Evolutionary conservation across 129 eudicot genomes (phyloP), one percentile per base, ranked within the genome.

Genomic region (Kitagawia praeruptora): DNA sequence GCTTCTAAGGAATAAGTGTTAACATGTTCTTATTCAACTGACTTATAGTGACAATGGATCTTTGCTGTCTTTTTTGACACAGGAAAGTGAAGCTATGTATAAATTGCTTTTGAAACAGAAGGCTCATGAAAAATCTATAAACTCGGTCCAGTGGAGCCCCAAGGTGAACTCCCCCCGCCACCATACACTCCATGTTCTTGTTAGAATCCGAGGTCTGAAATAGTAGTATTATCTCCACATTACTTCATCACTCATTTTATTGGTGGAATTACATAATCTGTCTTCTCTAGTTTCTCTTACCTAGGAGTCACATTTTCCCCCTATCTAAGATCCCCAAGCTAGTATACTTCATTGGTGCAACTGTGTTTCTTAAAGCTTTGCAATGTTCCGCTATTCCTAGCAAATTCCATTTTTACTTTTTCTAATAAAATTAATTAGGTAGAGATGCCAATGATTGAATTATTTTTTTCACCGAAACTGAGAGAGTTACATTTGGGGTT

Each of bases 121-220:
- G 81, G 98, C 98, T 40, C 97, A 94, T 86, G 90, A 75, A 41
- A 86, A 87, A 92, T 93, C 90, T 79, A 85, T 92, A 70, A 94
- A 92, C 81, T 87, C 92, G 6, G 97, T 91, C 76, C 97, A 89
- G 70, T 91, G 96, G 98, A 84, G 87, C 69, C 69, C 69, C 69
- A 25, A n/a, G 69, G 69, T 61, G 37, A 61, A 0, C 15, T 7
- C 66, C 28, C 31, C 66, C 27, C 66, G 10, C 66, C 13, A 4
- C 56, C 49, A 8, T 27, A 21, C 2, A 21, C 82, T 74, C 86
- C 79, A 80, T 45, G 89, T 92, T 93, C 91, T 83, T 51, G 8
- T 66, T 66, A 25, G 44, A 51, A 49, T 66, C 40, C 13, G 3
- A 66, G 39, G 34, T 11, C 45, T 8, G 48, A 56, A 12, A 11